Evolutionary conservation across 106 monocot genomes (phyloP), one percentile per base, ranked within the genome.

Genomic region (Dendrobium nobile): DNA sequence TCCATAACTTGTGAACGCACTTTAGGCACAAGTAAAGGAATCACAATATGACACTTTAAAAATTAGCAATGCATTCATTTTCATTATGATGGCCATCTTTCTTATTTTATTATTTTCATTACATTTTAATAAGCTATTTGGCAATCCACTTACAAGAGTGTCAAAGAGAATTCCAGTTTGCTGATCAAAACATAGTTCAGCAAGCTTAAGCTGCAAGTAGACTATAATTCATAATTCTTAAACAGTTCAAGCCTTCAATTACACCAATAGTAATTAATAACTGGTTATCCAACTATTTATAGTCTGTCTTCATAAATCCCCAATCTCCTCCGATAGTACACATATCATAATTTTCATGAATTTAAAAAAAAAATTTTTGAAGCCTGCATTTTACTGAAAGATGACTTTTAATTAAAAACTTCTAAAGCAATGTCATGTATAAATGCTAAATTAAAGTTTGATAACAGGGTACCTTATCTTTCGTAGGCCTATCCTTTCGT

Each of bases 401-500:
- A 56, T 19, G 1, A 19, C 10, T 56, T 45, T 17, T 15, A 56
- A 56, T 56, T 3, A 56, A 15, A 11, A 56, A 56, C 0, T 61
- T 61, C 37, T 37, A 37, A 61, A 5, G 15, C 20, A 70, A 15
- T 18, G 5, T 7, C 24, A 64, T n/a, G 64, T 64, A 70, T 3
- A 70, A 51, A n/a, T 79, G 64, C 43, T 79, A 83, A 79, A 80
- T 5, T 76, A 76, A 76, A 13, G 27, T 2, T 37, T 7, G 22
- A 45, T 4, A 47, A 1, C 20, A 76, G n/a, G 33, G 56, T 78
- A 99, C 98, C 98, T 95, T 94, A 77, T 87, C 86, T 88, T 89
- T 99, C 42, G 86, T 80, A 78, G 91, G 61, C 67, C 93, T 99
- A 58, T 88, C 95, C 88, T 99, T 95, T 47, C 98, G 81, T 22